Percentiles rank a stretch among this genome's conserved stretches.
phyloP scores from a whole-genome alignment of 176 grass and related monocot genomes.

The Raddia distichophylla region DNA sequence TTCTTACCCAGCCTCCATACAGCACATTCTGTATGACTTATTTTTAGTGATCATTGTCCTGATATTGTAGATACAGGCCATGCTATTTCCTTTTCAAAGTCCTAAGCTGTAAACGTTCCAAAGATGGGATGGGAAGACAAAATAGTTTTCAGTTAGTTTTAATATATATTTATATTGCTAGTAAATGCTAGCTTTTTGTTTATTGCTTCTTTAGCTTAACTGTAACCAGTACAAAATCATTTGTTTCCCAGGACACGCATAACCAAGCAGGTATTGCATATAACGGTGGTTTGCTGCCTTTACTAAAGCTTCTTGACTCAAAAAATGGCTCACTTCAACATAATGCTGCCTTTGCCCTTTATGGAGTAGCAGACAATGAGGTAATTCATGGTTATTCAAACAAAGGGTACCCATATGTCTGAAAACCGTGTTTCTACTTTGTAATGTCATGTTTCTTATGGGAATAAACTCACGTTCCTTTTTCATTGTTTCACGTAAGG shows the following conservation, averaged over 20 bases:
- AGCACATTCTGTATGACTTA: background rate
- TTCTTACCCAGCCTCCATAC: background rate
- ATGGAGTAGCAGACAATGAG: conserved; percentile 99
- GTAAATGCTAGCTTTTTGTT: background rate
- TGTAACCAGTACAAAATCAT: background rate
- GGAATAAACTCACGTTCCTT: conserved; percentile 29
- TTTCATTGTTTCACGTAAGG: conserved; percentile 22
- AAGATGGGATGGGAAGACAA: background rate
- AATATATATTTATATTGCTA: conserved; percentile 1
- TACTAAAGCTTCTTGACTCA: conserved; percentile 99
- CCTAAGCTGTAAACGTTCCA: conserved; percentile 11
- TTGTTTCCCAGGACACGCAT: conserved; percentile 77
- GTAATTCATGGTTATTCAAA: conserved; percentile 46
- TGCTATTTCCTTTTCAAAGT: conserved; percentile 1
- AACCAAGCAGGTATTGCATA: conserved; percentile 99
- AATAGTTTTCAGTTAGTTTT: conserved; percentile 12
- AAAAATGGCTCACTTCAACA: conserved; percentile 99
- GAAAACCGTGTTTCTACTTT: background rate
- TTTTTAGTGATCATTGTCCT: background rate
- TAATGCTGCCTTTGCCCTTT: conserved; percentile 99
- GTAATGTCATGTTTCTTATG: conserved; percentile 7
- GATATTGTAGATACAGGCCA: conserved; percentile 10
- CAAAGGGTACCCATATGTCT: conserved; percentile 14
- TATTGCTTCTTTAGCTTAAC: conserved; percentile 5
- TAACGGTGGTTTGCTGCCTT: conserved; percentile 89